Base-by-base conservation (phyloP, 2,329 filamentous ascomycete genomes). In the Cadophora sp. region DNA sequence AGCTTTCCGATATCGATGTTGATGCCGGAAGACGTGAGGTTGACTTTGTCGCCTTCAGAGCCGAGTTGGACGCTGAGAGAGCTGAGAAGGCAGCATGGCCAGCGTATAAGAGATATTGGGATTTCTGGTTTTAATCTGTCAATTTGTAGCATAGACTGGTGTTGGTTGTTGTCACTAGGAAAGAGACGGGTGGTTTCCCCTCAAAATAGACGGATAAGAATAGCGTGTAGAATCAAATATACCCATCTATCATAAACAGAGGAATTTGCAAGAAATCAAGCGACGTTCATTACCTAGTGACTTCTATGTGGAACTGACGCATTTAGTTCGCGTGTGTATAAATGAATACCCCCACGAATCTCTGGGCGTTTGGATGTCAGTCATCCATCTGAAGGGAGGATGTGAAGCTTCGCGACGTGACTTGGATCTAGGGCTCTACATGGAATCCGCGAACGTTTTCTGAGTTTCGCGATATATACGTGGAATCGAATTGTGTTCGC, bases 11-110 rank as follows among this genome's bases (percentile, higher is more conserved):
- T 3, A 75, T 77, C 56, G 64, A 75, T 56, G 65, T 78, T 41
- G 76, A 77, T 65, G 75, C 73, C 39, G 76, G 76, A 3, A 64
- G 76, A 55, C 71, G 76, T 11, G 76, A 77, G 41, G 11, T 75
- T 11, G 75, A 77, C 59, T 53, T 76, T n/a, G 71, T 69, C 22
- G 70, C 73, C n/a, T 73, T 77, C 59, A 67, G 67, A 59, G 70
- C 69, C 41, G 76, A 78, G 64, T 43, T 77, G 56, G 73, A 71
- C 62, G 74, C 69, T 39, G 75, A 77, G 67, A 68, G 75, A 4
- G 72, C 71, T 7, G 68, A 72, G 66, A 74, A 73, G 59, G 71
- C 71, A 7, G 18, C 69, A 8, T 74, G 73, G 75, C 73, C 76
- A 24, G 60, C 53, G 60, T 77, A 68, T 66, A 78, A 77, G 73